These are phyloP conservation scores for Saccharomycopsis crataegensis DNA, from an alignment of 1,139 yeast genomes.

Conservation along the genomic window DNA sequence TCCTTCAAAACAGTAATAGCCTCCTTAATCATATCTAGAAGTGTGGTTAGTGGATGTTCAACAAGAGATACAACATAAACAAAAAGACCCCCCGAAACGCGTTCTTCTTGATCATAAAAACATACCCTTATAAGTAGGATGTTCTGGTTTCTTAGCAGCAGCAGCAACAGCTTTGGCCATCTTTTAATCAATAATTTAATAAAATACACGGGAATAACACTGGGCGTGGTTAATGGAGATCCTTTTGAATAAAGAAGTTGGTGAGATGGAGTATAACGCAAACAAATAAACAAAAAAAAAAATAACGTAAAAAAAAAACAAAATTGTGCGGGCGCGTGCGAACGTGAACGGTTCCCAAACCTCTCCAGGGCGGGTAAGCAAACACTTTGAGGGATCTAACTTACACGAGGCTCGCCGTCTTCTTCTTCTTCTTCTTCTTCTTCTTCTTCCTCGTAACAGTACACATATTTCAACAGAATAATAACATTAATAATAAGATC, in stretches of 20 bases:
- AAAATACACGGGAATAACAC: too few species aligned
- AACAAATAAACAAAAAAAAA: neutral
- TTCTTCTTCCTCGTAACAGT: too few species aligned
- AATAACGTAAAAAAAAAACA: neutral
- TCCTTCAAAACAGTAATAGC: slow-evolving; percentile 70
- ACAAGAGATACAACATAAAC: too few species aligned
- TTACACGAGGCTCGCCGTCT: too few species aligned
- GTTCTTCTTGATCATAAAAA: neutral
- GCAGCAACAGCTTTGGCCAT: slow-evolving; percentile 22
- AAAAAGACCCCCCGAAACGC: too few species aligned
- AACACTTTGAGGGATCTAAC: too few species aligned
- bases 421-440: too few species aligned
- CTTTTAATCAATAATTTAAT: neutral
- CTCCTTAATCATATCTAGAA: slow-evolving; percentile 65
- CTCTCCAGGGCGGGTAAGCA: too few species aligned
- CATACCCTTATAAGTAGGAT: slow-evolving; percentile 36
- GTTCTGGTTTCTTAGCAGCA: slow-evolving; percentile 26
- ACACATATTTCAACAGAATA: too few species aligned
- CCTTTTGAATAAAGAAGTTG: neutral
- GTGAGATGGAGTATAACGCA: neutral
- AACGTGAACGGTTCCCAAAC: neutral
- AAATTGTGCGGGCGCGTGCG: slow-evolving; percentile 4
- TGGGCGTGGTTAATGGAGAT: neutral
- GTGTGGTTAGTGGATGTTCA: neutral
- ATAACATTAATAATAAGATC: too few species aligned